These are phyloP conservation scores for Corylus heterophylla DNA, from an alignment of 306 rosid genomes.

Conservation along the genomic window DNA sequence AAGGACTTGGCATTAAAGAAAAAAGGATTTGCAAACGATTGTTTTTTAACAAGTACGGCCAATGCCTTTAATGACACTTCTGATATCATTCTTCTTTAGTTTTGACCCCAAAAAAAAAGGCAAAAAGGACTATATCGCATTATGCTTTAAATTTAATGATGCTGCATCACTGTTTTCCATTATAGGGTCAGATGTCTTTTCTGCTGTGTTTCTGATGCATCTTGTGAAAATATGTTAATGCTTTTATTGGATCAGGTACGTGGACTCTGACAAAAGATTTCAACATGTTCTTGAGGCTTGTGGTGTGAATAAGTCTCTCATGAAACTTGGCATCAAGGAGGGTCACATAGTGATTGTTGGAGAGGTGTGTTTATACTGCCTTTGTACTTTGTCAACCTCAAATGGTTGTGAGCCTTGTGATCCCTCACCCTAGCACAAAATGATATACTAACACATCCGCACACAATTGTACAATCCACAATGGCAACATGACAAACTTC, in stretches of 20 bases:
- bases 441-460: background rate
- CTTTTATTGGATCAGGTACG: constrained; percentile 51
- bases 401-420: constrained; percentile 20
- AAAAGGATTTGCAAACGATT: background rate
- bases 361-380: constrained; percentile 51
- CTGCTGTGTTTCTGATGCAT: constrained; percentile 12
- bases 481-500: constrained; percentile 6
- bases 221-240: constrained; percentile 24
- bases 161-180: background rate
- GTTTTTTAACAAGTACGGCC: background rate
- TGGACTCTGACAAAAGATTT: constrained; percentile 91
- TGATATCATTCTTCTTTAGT: background rate
- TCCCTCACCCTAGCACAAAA: constrained; percentile 9
- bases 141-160: background rate
- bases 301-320: constrained; percentile 83
- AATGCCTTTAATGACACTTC: background rate
- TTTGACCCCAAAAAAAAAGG: background rate
- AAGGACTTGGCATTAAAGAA: background rate
- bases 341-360: constrained; percentile 81
- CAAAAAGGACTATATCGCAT: no score
- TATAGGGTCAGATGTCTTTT: background rate
- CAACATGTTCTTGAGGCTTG: constrained; percentile 95
- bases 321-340: constrained; percentile 78
- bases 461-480: constrained; percentile 1
- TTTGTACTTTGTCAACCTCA: constrained; percentile 16